Percentiles rank a stretch among this genome's conserved stretches.
Evolutionary conservation across 768 basidiomycete genomes (phyloP).

Genomic region (Bullera alba): DNA sequence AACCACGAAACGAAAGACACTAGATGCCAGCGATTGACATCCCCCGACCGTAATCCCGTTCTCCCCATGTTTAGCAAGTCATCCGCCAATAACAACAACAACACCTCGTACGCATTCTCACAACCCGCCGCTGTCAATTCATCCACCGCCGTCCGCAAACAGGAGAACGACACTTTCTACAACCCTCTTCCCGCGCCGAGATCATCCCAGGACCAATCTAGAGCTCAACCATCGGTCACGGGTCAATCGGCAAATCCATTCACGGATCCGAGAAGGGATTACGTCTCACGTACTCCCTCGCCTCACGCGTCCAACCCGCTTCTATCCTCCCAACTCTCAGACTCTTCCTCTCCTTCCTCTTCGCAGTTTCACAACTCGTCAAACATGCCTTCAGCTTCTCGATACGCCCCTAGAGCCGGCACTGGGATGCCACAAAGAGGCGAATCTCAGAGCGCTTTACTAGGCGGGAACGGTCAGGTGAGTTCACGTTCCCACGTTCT

Average conservation of each 20-base stretch:
- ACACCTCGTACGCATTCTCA: slow-evolving; percentile 11
- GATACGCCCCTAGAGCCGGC: neutral
- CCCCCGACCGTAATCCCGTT: no score
- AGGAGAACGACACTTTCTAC: slow-evolving; percentile 19
- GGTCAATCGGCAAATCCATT: neutral
- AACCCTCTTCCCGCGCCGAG: slow-evolving; percentile 12
- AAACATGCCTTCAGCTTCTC: neutral
- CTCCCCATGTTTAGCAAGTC: slow-evolving; percentile 11
- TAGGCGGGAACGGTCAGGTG: neutral
- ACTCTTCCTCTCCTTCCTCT: neutral
- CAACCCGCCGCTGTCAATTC: slow-evolving; percentile 7
- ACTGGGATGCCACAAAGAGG: slow-evolving; percentile 4
- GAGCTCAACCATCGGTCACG: neutral
- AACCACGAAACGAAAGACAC: no score
- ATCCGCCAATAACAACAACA: slow-evolving; percentile 1
- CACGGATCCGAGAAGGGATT: neutral
- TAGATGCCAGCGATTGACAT: no score
- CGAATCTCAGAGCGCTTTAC: slow-evolving; percentile 12
- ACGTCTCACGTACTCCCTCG: neutral
- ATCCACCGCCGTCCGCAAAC: slow-evolving; percentile 6
- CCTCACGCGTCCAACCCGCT: slow-evolving; percentile 2
- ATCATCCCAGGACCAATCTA: neutral
- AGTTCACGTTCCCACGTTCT: neutral
- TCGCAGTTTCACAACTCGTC: neutral
- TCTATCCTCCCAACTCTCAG: neutral